Evolutionary conservation across 352 stramenopile species (phyloP).

Genomic region (Phytophthora aleatoria): DNA sequence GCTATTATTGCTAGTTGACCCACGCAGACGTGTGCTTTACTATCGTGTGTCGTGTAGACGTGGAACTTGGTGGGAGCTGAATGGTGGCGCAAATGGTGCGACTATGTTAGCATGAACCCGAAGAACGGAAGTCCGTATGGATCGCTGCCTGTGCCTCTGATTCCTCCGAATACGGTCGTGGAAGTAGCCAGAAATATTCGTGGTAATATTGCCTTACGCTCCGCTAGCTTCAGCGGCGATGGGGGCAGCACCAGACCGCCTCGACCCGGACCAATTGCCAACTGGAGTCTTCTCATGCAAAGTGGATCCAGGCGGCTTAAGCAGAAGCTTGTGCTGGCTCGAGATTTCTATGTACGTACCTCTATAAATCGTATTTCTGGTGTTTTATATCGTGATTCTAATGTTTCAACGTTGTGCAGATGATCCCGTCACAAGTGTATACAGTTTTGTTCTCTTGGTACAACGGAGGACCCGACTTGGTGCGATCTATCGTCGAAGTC

Average conservation of each 20-base stretch:
- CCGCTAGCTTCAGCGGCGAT: slow-evolving; percentile 27
- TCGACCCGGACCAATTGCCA: slow-evolving; percentile 78
- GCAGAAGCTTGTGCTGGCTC: slow-evolving; percentile 67
- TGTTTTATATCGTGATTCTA: slow-evolving; percentile 1
- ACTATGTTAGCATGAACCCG: slow-evolving; percentile 67
- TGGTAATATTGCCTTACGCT: slow-evolving; percentile 31
- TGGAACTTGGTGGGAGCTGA: slow-evolving; percentile 78
- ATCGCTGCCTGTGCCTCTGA: slow-evolving; percentile 53
- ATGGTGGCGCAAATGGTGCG: slow-evolving; percentile 86
- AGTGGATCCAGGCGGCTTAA: slow-evolving; percentile 79
- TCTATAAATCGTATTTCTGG: not conserved
- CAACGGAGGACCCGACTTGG: slow-evolving; percentile 71
- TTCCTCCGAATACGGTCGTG: slow-evolving; percentile 48
- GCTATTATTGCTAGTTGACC: slow-evolving; percentile 33
- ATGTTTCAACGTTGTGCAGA: slow-evolving; percentile 34
- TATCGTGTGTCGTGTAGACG: slow-evolving; percentile 36
- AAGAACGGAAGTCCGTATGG: slow-evolving; percentile 69
- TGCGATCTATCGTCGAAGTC: slow-evolving; percentile 57
- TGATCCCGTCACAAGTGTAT: slow-evolving; percentile 74
- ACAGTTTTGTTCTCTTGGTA: slow-evolving; percentile 79
- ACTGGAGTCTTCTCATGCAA: slow-evolving; percentile 78
- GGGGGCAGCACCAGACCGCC: slow-evolving; percentile 15
- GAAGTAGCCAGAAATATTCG: slow-evolving; percentile 38
- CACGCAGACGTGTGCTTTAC: slow-evolving; percentile 18
- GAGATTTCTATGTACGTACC: slow-evolving; percentile 80